Conservation (phyloP, 805 yeast species). For the Candida taoyuanica region DNA sequence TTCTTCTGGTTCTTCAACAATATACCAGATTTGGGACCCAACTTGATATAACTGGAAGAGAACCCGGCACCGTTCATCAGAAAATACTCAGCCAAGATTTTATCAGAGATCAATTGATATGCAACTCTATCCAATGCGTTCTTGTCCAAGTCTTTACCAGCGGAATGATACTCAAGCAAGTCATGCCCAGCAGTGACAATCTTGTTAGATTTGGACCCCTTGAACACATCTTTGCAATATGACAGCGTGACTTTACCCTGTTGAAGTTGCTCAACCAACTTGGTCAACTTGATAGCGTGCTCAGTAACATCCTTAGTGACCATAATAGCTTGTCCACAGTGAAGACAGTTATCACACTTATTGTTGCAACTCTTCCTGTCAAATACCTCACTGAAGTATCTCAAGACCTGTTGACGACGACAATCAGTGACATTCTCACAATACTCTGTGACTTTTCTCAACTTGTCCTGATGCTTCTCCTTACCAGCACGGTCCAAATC, state of each 20-base stretch:
- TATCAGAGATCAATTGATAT: constrained; percentile 66
- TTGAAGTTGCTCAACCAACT: constrained; percentile 53
- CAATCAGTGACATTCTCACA: constrained; percentile 92
- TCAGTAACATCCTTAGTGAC: constrained; percentile 65
- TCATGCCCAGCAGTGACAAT: constrained; percentile 62
- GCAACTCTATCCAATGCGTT: constrained; percentile 78
- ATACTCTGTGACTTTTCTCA: constrained; percentile 81
- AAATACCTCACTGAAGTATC: constrained; percentile 84
- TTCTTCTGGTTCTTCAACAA: constrained; percentile 42
- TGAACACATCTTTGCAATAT: constrained; percentile 77
- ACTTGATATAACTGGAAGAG: constrained; percentile 67
- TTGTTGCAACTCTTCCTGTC: constrained; percentile 58
- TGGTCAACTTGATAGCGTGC: constrained; percentile 53
- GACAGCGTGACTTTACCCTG: constrained; percentile 63
- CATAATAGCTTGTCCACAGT: constrained; percentile 37
- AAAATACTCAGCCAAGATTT: constrained; percentile 65
- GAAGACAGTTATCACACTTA: constrained; percentile 81
- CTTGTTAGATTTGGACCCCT: constrained; percentile 64
- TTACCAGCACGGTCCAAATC: constrained; percentile 59
- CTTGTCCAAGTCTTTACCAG: constrained; percentile 59
- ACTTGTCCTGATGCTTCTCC: constrained; percentile 71
- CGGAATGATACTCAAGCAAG: constrained; percentile 57
- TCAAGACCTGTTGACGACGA: constrained; percentile 81
- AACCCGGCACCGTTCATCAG: constrained; percentile 73
- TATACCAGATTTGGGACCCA: constrained; percentile 51